phyloP scores from a whole-genome alignment of 768 basidiomycete species.

The Phaffia tasmanica region DNA sequence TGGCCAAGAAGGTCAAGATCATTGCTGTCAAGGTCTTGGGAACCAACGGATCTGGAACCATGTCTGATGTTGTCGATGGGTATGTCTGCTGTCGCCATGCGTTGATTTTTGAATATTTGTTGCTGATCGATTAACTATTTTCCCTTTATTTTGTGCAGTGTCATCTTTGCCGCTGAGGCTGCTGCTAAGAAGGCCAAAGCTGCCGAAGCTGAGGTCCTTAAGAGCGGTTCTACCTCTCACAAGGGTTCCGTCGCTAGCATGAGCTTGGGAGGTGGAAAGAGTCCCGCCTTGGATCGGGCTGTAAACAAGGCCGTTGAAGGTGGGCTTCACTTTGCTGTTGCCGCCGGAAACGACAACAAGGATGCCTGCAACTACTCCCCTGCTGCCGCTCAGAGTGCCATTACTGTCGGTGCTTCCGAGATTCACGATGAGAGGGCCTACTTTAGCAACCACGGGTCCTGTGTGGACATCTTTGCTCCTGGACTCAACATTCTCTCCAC shows the following conservation, averaged over 20 bases:
- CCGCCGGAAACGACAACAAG: slow-evolving; percentile 27
- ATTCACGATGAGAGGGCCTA: slow-evolving; percentile 42
- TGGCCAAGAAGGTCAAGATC: slow-evolving; percentile 76
- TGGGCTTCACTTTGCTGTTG: slow-evolving; percentile 82
- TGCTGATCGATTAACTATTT: not conserved
- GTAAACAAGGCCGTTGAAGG: slow-evolving; percentile 71
- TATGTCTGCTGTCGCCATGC: slow-evolving; percentile 43
- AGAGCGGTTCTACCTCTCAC: slow-evolving; percentile 68
- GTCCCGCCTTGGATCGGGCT: slow-evolving; percentile 64
- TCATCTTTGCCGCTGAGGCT: slow-evolving; percentile 51
- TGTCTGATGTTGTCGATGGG: slow-evolving; percentile 86
- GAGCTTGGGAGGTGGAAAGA: slow-evolving; percentile 94
- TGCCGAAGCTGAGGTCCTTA: slow-evolving; percentile 54
- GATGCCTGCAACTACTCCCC: slow-evolving; percentile 71
- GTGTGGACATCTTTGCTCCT: slow-evolving; percentile 82
- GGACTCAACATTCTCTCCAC: slow-evolving; percentile 83
- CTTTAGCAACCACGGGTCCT: slow-evolving; percentile 66
- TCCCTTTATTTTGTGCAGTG: slow-evolving; percentile 24
- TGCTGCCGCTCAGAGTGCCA: slow-evolving; percentile 71
- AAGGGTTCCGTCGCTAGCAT: slow-evolving; percentile 89
- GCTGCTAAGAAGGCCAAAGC: slow-evolving; percentile 47
- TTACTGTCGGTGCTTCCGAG: slow-evolving; percentile 80
- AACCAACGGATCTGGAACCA: slow-evolving; percentile 81
- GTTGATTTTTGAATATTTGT: not conserved
- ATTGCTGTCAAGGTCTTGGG: slow-evolving; percentile 51